phyloP scores from a whole-genome alignment of 306 rosid genomes.

The Elaeagnus macrophylla region DNA sequence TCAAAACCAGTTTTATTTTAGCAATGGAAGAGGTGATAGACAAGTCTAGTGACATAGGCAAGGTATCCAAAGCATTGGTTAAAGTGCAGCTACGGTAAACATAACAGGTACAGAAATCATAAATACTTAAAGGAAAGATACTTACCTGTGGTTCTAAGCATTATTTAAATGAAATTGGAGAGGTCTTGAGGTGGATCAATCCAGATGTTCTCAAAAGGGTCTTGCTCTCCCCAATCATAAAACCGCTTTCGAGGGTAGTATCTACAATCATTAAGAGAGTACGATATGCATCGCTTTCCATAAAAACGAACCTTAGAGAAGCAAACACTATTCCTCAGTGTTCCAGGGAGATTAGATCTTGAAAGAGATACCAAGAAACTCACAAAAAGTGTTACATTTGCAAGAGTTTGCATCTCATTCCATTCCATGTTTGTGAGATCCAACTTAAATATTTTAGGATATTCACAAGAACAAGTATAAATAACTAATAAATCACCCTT shows the following conservation, averaged over 20 bases:
- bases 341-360: constrained; percentile 54
- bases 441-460: constrained; percentile 63
- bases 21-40: too few species aligned
- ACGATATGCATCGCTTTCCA: constrained; percentile 73
- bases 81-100: too few species aligned
- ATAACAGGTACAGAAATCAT: background rate
- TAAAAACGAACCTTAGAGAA: constrained; percentile 79
- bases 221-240: constrained; percentile 86
- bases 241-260: constrained; percentile 82
- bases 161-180: constrained; percentile 40
- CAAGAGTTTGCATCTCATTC: constrained; percentile 66
- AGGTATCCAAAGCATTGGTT: too few species aligned
- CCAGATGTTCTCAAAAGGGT: constrained; percentile 76
- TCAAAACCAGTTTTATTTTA: too few species aligned
- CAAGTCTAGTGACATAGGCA: too few species aligned
- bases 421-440: constrained; percentile 52
- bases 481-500: constrained; percentile 59
- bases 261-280: constrained; percentile 50
- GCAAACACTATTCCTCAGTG: constrained; percentile 61
- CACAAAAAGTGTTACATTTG: constrained; percentile 55
- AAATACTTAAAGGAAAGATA: constrained; percentile 10
- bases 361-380: constrained; percentile 76
- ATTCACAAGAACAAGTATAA: constrained; percentile 70
- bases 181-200: constrained; percentile 68
- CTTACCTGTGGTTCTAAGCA: constrained; percentile 18